Percentiles rank a stretch among this genome's conserved stretches.
Conservation (phyloP, 805 yeast genomes). For the Metschnikowia amazonensis region DNA sequence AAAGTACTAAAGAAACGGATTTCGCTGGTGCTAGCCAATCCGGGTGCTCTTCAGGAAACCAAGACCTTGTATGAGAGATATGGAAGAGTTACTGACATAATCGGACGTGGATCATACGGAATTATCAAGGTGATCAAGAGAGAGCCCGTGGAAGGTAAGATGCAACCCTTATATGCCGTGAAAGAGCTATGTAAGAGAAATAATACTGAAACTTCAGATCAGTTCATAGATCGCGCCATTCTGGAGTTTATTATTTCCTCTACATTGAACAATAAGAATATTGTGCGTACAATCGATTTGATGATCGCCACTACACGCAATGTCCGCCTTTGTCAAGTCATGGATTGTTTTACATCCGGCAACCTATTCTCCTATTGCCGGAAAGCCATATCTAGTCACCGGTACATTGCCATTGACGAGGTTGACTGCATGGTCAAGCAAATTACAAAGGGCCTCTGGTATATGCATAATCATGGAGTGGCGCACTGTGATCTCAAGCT, state of each 20-base stretch:
- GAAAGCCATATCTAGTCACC: slow-evolving; percentile 9
- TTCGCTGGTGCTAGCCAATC: slow-evolving; percentile 14
- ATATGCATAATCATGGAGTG: slow-evolving; percentile 87
- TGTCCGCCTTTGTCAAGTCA: slow-evolving; percentile 31
- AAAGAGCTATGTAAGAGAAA: slow-evolving; percentile 28
- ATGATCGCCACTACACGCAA: slow-evolving; percentile 41
- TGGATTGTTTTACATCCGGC: slow-evolving; percentile 38
- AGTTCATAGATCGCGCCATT: slow-evolving; percentile 68
- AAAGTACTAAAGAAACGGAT: slow-evolving; percentile 21
- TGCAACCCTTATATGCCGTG: slow-evolving; percentile 26
- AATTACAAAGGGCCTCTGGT: slow-evolving; percentile 72
- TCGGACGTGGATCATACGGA: slow-evolving; percentile 49
- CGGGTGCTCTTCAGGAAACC: slow-evolving; percentile 9
- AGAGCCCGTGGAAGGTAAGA: slow-evolving; percentile 17
- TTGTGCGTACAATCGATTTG: slow-evolving; percentile 73
- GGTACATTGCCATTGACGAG: slow-evolving; percentile 43
- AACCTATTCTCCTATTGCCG: slow-evolving; percentile 32
- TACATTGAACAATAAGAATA: slow-evolving; percentile 69
- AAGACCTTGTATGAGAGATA: slow-evolving; percentile 32
- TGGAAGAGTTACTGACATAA: slow-evolving; percentile 31
- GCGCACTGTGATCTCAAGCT: slow-evolving; percentile 93
- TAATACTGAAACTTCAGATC: slow-evolving; percentile 28
- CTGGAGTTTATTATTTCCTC: slow-evolving; percentile 88
- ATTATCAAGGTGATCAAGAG: slow-evolving; percentile 36
- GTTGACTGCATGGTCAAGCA: slow-evolving; percentile 91